Evolutionary conservation across 176 grass and related monocot genomes (phyloP), one percentile per base, ranked within the genome.

Genomic region (Canna indica): DNA sequence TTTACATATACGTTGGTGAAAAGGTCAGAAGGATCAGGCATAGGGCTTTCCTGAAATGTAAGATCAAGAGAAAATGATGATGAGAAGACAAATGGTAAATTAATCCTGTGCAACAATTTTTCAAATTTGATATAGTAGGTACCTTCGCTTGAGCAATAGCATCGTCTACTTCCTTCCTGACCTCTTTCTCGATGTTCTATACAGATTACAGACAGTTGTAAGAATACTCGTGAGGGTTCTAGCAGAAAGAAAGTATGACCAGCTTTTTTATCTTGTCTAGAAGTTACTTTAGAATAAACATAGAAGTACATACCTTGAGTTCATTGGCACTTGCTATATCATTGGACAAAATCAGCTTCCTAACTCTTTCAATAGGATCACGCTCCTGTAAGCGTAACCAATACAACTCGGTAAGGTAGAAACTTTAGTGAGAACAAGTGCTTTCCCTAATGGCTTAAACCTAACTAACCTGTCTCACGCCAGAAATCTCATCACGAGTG

Each of bases 91-190:
- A 18, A 10, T 50, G 1, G 31, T 39, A 66, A 11, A 11, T 66
- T 29, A 66, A 66, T 66, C 33, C n/a, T n/a, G 18, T 5, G 1
- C 2, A 48, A 42, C 3, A 1, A 70, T 13, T 31, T 36, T 73
- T 29, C 18, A 30, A 68, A 13, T n/a, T n/a, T n/a, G n/a, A n/a
- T 10, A 54, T 7, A 67, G 13, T 52, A 77, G 31, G 1, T 67
- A 90, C 94, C 86, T 93, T 92, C 28, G 94, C 89, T 85, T 90
- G 83, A 59, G 86, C 82, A 48, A 97, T 90, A 33, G 89, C 82
- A 58, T 82, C 62, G 36, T 97, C 94, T 47, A 97, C 89, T 48
- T 97, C 35, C 79, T 90, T 97, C 59, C 89, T 92, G 6, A 85
- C n/a, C 70, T 85, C 80, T 79, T 97, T 97, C 65, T 97, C 94